Conservation (phyloP, 108 stramenopile species). For the Schizochytrium sp. region DNA sequence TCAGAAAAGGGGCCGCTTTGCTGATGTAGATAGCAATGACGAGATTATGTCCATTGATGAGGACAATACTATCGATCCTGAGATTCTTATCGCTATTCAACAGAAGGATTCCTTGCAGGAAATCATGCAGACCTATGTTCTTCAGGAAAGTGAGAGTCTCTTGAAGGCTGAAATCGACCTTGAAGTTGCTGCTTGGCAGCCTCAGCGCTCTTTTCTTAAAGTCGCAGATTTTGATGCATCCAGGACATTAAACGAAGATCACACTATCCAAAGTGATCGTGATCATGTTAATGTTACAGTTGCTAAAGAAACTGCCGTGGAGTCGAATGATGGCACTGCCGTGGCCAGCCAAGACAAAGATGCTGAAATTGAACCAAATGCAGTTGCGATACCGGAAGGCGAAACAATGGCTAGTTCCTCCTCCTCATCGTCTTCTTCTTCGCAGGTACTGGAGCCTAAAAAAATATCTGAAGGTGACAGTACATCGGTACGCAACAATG, state of each 20-base stretch:
- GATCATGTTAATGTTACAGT: background rate
- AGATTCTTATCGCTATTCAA: background rate
- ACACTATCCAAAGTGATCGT: background rate
- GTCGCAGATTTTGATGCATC: background rate
- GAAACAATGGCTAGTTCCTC: background rate
- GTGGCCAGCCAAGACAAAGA: background rate
- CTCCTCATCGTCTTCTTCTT: no score
- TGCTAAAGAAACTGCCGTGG: background rate
- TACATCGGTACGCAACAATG: no score
- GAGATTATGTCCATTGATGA: background rate
- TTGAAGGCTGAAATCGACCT: background rate
- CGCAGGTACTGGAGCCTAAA: no score
- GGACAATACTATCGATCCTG: background rate
- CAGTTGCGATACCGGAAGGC: constrained; percentile 6
- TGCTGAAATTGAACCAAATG: background rate
- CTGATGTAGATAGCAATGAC: background rate
- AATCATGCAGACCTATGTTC: constrained; percentile 8
- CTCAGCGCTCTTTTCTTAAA: background rate
- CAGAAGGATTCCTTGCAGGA: background rate
- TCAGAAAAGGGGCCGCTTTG: background rate
- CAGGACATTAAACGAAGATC: background rate
- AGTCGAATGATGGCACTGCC: background rate
- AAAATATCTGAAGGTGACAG: no score
- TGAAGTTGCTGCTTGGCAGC: constrained; percentile 22
- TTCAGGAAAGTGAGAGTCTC: background rate